A percentile compares a stretch with the other conserved stretches of the same genome.
phyloP scores from a whole-genome alignment of 176 grass and related monocot genomes.

The Eremochloa ophiuroides region DNA sequence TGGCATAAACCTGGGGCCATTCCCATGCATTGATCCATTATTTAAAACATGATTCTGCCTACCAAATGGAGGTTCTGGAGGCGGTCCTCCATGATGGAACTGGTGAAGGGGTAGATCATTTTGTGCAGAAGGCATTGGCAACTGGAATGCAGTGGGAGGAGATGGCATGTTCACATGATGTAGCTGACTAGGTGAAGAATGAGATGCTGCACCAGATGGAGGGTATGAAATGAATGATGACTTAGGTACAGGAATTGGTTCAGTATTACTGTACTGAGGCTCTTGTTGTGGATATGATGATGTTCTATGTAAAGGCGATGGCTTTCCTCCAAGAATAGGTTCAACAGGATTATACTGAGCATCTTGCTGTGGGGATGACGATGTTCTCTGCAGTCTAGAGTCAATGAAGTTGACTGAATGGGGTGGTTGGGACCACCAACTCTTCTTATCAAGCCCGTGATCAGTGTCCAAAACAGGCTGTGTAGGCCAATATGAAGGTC shows the following conservation, averaged over 20 bases:
- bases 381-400: slow-evolving; percentile 40
- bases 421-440: slow-evolving; percentile 45
- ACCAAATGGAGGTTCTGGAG: slow-evolving; percentile 42
- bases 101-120: slow-evolving; percentile 31
- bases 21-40: slow-evolving; percentile 21
- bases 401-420: slow-evolving; percentile 32
- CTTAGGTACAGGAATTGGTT: slow-evolving; percentile 62
- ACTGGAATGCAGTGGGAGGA: slow-evolving; percentile 40
- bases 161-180: slow-evolving; percentile 44
- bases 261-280: slow-evolving; percentile 46
- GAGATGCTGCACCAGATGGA: slow-evolving; percentile 27
- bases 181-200: slow-evolving; percentile 43
- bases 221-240: slow-evolving; percentile 46
- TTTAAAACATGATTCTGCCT: slow-evolving; percentile 39
- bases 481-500: slow-evolving; percentile 41
- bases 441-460: slow-evolving; percentile 37
- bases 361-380: slow-evolving; percentile 50
- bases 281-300: slow-evolving; percentile 65
- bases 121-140: slow-evolving; percentile 47
- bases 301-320: slow-evolving; percentile 55
- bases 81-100: slow-evolving; percentile 23
- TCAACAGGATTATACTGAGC: slow-evolving; percentile 31
- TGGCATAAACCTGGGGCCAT: slow-evolving; percentile 24
- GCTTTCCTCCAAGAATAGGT: slow-evolving; percentile 30
- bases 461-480: slow-evolving; percentile 55